A percentile compares a stretch with the other conserved stretches of the same genome.
These are phyloP conservation scores for Nelumbo lutea DNA, from an alignment of 164 flowering plant genomes.

Conservation along the genomic window DNA sequence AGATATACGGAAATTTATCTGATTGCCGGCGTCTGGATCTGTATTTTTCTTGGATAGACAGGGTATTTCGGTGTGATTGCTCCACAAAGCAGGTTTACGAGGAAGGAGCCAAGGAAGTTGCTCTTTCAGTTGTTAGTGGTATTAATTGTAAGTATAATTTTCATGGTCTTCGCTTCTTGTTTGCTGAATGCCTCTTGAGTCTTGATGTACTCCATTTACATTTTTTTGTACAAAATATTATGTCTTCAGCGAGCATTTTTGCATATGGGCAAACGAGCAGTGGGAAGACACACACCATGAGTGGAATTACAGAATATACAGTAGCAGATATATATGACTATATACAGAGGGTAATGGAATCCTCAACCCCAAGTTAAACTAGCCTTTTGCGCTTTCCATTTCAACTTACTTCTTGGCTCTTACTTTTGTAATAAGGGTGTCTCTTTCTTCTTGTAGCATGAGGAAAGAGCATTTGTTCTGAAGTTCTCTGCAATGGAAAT, in stretches of 20 bases:
- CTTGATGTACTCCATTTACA: too few species aligned
- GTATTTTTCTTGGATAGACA: constrained; percentile 37
- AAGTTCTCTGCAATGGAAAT: constrained; percentile 97
- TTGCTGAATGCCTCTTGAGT: not conserved
- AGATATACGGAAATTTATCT: too few species aligned
- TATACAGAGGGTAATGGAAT: constrained; percentile 47
- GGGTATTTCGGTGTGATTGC: constrained; percentile 60
- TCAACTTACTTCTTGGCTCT: not conserved
- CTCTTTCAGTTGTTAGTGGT: constrained; percentile 76
- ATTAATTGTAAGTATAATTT: constrained; percentile 64
- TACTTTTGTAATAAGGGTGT: not conserved
- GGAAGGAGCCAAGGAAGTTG: constrained; percentile 72
- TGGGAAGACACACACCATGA: constrained; percentile 96
- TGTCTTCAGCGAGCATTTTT: constrained; percentile 68
- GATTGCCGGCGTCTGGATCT: not conserved
- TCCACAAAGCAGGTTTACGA: constrained; percentile 72
- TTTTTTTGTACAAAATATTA: not conserved
- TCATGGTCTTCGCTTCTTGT: not conserved
- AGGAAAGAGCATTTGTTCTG: constrained; percentile 63
- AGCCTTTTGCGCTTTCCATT: not conserved
- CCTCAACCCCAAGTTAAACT: not conserved
- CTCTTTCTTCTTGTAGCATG: constrained; percentile 46
- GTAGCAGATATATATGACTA: constrained; percentile 71
- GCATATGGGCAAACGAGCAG: constrained; percentile 99
- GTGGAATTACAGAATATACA: constrained; percentile 70